These are phyloP conservation scores for Penicillium italicum DNA, from an alignment of 2,329 filamentous ascomycete genomes.

Conservation along the genomic window DNA sequence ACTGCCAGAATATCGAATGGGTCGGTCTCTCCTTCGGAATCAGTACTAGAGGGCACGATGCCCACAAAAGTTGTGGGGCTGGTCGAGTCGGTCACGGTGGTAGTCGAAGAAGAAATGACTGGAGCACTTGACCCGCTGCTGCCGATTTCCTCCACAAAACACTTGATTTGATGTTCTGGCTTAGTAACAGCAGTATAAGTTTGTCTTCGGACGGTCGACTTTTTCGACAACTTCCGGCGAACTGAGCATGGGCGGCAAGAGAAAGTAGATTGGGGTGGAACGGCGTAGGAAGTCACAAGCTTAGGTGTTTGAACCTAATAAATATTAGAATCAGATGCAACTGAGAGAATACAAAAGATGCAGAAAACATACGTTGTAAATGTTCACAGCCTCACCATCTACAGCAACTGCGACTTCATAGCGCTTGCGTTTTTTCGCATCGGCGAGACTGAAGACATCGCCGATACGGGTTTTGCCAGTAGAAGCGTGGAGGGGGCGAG, in stretches of 20 bases:
- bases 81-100: slow-evolving; percentile 35
- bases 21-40: slow-evolving; percentile 26
- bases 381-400: slow-evolving; percentile 59
- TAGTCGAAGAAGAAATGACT: slow-evolving; percentile 40
- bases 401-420: slow-evolving; percentile 59
- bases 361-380: slow-evolving; percentile 55
- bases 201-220: slow-evolving; percentile 47
- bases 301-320: slow-evolving; percentile 58
- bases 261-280: slow-evolving; percentile 58
- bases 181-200: slow-evolving; percentile 54
- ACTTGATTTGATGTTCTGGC: slow-evolving; percentile 51
- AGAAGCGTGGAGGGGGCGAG: slow-evolving; percentile 41
- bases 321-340: slow-evolving; percentile 12
- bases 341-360: neutral
- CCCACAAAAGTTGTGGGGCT: slow-evolving; percentile 41
- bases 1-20: slow-evolving; percentile 42
- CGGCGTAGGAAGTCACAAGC: slow-evolving; percentile 58
- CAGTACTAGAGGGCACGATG: slow-evolving; percentile 31
- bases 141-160: slow-evolving; percentile 51
- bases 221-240: slow-evolving; percentile 48
- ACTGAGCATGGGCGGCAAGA: slow-evolving; percentile 57
- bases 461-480: slow-evolving; percentile 42
- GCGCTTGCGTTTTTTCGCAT: slow-evolving; percentile 58
- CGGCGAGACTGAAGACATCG: slow-evolving; percentile 53
- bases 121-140: slow-evolving; percentile 31